phyloP scores from a whole-genome alignment of 805 yeast species.

The Metschnikowia amazonensis region DNA sequence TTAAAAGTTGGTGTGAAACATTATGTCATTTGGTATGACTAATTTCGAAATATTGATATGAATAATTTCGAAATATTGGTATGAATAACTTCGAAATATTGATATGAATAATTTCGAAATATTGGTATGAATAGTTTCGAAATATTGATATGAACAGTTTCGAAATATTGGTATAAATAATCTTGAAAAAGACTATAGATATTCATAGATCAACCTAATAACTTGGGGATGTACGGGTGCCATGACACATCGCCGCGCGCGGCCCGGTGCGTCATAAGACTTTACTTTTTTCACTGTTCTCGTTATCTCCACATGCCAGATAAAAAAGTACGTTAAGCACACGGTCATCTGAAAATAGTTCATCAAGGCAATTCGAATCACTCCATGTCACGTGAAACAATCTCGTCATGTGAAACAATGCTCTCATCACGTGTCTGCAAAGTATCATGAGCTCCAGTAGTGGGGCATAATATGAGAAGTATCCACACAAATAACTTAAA shows the following conservation, averaged over 20 bases:
- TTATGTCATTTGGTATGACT: no score
- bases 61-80: no score
- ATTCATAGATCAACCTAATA: background rate
- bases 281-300: conserved; percentile 1
- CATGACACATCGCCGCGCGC: background rate
- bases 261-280: conserved; percentile 2
- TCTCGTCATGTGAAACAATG: background rate
- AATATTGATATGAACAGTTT: background rate
- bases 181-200: background rate
- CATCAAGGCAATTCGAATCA: background rate
- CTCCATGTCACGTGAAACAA: background rate
- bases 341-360: background rate
- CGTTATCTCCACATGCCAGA: conserved; percentile 5
- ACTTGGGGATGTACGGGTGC: background rate
- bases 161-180: no score
- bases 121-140: no score
- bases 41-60: no score
- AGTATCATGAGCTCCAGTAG: background rate
- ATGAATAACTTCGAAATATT: no score
- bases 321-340: conserved; percentile 1
- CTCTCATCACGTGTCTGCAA: no score
- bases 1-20: no score
- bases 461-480: background rate
- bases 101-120: no score
- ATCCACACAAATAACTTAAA: background rate